Evolutionary conservation across 163 green algal genomes (phyloP).

Genomic region (Scenedesmus sp.): DNA sequence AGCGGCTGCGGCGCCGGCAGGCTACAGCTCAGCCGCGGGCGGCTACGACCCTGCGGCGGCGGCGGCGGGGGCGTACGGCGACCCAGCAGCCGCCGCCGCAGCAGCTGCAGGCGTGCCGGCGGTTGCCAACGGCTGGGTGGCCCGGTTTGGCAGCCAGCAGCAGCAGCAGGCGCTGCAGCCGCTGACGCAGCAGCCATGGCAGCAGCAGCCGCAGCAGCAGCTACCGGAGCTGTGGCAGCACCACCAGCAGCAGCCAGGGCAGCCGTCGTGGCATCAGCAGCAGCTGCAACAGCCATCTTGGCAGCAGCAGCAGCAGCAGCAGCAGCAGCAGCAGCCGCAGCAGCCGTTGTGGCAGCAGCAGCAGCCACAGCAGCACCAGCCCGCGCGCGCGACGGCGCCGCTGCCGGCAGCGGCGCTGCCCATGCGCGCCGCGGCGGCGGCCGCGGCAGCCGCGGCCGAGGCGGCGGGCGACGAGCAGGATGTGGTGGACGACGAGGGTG

Average conservation of each 20-base stretch:
- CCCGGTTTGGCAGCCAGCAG: neutral
- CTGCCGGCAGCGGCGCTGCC: too few species aligned
- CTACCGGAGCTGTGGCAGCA: constrained; percentile 4
- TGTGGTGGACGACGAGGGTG: constrained; percentile 2
- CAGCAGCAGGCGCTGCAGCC: neutral
- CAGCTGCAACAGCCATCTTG: neutral
- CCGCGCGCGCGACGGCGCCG: too few species aligned
- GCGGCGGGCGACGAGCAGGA: neutral
- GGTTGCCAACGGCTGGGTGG: neutral
- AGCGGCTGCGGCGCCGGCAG: neutral
- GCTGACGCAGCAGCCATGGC: neutral
- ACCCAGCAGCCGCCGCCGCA: constrained; percentile 1
- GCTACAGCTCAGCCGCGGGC: too few species aligned
- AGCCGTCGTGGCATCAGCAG: neutral
- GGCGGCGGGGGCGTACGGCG: neutral
- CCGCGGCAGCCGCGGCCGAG: neutral
- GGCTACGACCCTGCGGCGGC: constrained; percentile 4
- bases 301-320: neutral
- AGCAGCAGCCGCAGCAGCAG: constrained; percentile 10
- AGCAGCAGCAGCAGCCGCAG: neutral
- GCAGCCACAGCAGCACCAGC: neutral
- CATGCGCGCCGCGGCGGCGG: too few species aligned
- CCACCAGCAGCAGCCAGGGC: neutral
- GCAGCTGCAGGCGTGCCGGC: too few species aligned
- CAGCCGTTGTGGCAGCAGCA: neutral